Conservation (phyloP, 2,329 filamentous ascomycete genomes). For the Botrytis sinoallii region DNA sequence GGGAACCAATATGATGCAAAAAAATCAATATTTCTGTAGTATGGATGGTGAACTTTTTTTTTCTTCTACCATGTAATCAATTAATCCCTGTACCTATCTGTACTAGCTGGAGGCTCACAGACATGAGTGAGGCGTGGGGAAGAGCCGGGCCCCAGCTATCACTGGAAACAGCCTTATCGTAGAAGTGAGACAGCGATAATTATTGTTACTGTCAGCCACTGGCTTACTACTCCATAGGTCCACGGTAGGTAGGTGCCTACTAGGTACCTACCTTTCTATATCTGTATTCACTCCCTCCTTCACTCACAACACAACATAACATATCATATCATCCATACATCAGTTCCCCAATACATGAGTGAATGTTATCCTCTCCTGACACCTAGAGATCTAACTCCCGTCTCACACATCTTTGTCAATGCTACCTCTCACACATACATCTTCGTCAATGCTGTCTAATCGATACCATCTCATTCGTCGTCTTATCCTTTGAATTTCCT, state of each 20-base stretch:
- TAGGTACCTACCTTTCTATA: background rate
- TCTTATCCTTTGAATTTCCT: background rate
- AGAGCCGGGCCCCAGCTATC: background rate
- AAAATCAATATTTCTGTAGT: background rate
- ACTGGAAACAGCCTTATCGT: background rate
- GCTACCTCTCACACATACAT: background rate
- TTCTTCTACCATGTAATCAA: background rate
- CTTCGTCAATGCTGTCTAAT: background rate
- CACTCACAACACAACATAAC: background rate
- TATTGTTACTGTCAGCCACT: background rate
- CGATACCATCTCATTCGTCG: conserved; percentile 8
- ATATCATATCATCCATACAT: background rate
- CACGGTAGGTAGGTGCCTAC: too few species aligned
- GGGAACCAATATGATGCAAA: background rate
- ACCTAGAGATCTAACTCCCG: too few species aligned
- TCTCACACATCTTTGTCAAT: background rate
- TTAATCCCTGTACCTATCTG: conserved; percentile 3
- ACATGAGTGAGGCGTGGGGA: background rate
- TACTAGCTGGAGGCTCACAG: background rate
- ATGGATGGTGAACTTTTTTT: background rate
- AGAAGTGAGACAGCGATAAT: background rate
- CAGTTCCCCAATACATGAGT: background rate
- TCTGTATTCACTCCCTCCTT: background rate
- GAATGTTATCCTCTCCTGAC: background rate
- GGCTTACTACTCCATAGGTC: background rate